Evolutionary conservation across 1,284 basidiomycete species (phyloP).

Genomic region (Moesziomyces sp.): DNA sequence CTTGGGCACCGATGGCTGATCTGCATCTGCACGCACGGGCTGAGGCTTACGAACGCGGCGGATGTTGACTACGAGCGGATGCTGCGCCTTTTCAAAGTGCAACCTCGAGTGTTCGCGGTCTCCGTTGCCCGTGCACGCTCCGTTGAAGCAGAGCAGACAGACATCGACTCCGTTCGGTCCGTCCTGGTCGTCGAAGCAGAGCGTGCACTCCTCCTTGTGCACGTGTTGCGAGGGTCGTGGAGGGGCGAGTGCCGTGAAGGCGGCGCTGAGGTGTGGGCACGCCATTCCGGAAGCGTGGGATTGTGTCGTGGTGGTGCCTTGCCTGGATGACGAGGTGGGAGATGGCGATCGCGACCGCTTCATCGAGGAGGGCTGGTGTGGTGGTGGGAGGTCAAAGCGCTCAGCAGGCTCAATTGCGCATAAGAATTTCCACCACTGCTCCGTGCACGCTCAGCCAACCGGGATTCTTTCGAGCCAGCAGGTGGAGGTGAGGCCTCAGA

Average conservation of each 20-base stretch:
- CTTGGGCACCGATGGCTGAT: constrained; percentile 71
- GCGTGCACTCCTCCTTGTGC: constrained; percentile 89
- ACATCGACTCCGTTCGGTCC: constrained; percentile 80
- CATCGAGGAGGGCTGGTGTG: constrained; percentile 8
- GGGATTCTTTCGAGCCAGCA: not conserved
- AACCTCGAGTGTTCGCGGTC: constrained; percentile 58
- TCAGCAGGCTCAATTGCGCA: not conserved
- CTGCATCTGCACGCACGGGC: constrained; percentile 5
- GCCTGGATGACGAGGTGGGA: constrained; percentile 9
- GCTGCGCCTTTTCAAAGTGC: constrained; percentile 72
- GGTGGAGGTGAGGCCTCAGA: constrained; percentile 12
- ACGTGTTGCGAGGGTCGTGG: constrained; percentile 68
- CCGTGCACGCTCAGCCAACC: constrained; percentile 16
- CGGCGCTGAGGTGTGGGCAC: constrained; percentile 56
- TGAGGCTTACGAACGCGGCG: constrained; percentile 75
- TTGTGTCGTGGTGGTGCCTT: not conserved
- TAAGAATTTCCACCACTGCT: constrained; percentile 3
- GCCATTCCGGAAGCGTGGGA: constrained; percentile 32
- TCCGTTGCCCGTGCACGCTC: constrained; percentile 69
- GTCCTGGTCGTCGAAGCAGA: constrained; percentile 94
- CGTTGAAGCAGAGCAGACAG: constrained; percentile 93
- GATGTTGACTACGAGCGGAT: constrained; percentile 83
- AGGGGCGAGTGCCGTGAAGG: constrained; percentile 43
- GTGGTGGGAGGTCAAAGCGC: not conserved
- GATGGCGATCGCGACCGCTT: constrained; percentile 43